phyloP scores from a whole-genome alignment of 2,329 filamentous ascomycete species.

The Trichoderma simmonsii region DNA sequence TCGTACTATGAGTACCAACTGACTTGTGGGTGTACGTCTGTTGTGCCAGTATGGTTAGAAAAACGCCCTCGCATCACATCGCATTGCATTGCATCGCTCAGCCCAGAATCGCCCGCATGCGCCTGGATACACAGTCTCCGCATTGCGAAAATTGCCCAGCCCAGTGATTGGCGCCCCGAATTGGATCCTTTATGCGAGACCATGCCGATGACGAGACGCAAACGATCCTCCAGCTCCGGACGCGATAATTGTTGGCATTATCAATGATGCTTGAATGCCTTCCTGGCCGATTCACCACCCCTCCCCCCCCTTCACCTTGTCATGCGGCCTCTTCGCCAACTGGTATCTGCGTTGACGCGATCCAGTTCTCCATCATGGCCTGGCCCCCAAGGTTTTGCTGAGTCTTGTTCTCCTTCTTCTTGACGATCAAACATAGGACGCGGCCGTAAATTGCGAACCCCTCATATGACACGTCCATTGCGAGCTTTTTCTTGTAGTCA shows the following conservation, averaged over 20 bases:
- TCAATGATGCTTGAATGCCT: background rate
- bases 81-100: background rate
- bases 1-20: background rate
- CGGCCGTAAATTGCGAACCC: constrained; percentile 95
- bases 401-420: constrained; percentile 61
- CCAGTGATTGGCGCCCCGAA: background rate
- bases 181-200: background rate
- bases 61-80: background rate
- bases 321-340: constrained; percentile 35
- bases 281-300: background rate
- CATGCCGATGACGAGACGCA: background rate
- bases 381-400: constrained; percentile 50
- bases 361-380: constrained; percentile 81
- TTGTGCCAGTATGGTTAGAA: background rate
- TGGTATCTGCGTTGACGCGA: constrained; percentile 70
- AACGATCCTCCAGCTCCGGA: background rate
- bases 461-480: constrained; percentile 83
- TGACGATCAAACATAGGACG: constrained; percentile 85
- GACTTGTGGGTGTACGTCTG: background rate
- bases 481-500: constrained; percentile 88
- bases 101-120: background rate
- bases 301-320: background rate
- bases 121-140: background rate
- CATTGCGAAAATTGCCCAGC: background rate
- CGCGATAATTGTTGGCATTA: background rate